Evolutionary conservation across 768 basidiomycete genomes (phyloP).

Genomic region (Hericium coralloides): DNA sequence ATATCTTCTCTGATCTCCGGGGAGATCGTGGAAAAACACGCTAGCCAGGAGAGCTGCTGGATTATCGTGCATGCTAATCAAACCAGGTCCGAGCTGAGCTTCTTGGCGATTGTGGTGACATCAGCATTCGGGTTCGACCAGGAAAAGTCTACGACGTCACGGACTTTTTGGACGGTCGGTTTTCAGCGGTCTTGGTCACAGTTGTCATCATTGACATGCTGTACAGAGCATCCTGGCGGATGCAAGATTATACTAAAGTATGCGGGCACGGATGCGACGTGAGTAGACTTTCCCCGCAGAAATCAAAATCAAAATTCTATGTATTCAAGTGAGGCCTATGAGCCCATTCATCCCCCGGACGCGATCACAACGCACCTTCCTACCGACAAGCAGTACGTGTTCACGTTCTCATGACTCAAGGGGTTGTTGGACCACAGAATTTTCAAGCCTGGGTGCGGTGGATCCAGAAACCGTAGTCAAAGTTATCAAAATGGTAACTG

Average conservation of each 20-base stretch:
- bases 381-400: slow-evolving; percentile 60
- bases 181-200: not conserved
- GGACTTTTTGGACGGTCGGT: slow-evolving; percentile 28
- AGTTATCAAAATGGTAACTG: slow-evolving; percentile 52
- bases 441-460: slow-evolving; percentile 52
- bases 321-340: slow-evolving; percentile 48
- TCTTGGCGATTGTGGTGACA: no score
- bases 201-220: no score
- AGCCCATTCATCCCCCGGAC: slow-evolving; percentile 83
- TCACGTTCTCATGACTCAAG: not conserved
- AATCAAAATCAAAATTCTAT: not conserved
- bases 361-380: slow-evolving; percentile 71
- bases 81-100: no score
- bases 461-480: slow-evolving; percentile 60
- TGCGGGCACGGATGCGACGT: slow-evolving; percentile 44
- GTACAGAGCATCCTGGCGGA: slow-evolving; percentile 26
- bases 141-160: slow-evolving; percentile 37
- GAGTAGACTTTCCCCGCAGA: not conserved
- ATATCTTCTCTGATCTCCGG: slow-evolving; percentile 3
- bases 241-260: slow-evolving; percentile 44
- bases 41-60: slow-evolving; percentile 14
- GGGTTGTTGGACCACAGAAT: not conserved
- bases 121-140: not conserved
- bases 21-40: slow-evolving; percentile 8
- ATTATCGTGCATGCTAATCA: slow-evolving; percentile 13